Percentiles rank a stretch among this genome's conserved stretches.
phyloP scores from a whole-genome alignment of 1,284 basidiomycete genomes.

The Cutaneotrichosporon arboriforme region DNA sequence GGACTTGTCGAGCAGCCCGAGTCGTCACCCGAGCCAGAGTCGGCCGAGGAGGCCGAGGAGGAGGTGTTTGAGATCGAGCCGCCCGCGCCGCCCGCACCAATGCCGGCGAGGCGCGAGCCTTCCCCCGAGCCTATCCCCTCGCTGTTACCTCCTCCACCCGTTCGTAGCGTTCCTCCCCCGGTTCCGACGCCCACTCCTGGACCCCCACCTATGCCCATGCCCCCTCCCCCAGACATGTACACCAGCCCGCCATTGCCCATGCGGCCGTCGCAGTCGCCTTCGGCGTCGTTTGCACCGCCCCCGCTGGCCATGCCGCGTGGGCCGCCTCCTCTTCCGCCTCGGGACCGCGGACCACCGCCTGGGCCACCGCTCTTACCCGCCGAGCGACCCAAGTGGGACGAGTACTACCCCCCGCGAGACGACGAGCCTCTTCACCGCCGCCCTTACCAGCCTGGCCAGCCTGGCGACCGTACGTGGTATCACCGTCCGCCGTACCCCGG shows the following conservation, averaged over 20 bases:
- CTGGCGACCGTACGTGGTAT: neutral
- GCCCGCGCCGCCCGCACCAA: neutral
- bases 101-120: neutral
- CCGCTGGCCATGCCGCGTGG: neutral
- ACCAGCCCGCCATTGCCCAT: neutral
- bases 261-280: neutral
- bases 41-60: slow-evolving; percentile 1
- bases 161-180: neutral
- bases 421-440: neutral
- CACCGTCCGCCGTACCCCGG: slow-evolving; percentile 1
- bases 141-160: neutral
- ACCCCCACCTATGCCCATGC: neutral
- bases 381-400: slow-evolving; percentile 3
- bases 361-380: neutral
- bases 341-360: neutral
- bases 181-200: neutral
- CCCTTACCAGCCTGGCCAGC: neutral
- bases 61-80: slow-evolving; percentile 3
- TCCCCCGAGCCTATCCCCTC: neutral
- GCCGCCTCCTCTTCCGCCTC: neutral
- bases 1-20: slow-evolving; percentile 13
- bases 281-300: neutral
- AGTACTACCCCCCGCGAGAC: slow-evolving; percentile 1
- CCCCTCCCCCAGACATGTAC: neutral
- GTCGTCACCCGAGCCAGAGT: slow-evolving; percentile 7